phyloP scores from a whole-genome alignment of 192 early-diverging fungal species.

The Funneliformis geosporum region DNA sequence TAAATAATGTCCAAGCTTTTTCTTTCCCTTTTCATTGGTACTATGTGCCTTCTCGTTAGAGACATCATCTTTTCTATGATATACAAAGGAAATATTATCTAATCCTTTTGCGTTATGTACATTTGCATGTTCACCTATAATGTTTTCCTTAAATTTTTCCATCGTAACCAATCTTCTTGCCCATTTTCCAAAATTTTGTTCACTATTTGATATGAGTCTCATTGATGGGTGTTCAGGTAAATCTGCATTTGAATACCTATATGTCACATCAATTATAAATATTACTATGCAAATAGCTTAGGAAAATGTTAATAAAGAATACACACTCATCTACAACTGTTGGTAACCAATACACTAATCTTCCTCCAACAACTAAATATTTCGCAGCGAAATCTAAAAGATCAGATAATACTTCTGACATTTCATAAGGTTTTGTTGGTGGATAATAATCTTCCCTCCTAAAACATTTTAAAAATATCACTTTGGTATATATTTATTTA shows the following conservation, averaged over 20 bases:
- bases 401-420: slow-evolving; percentile 86
- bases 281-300: background rate
- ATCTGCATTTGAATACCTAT: slow-evolving; percentile 67
- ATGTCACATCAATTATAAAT: background rate
- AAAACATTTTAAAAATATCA: background rate
- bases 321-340: slow-evolving; percentile 81
- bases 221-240: slow-evolving; percentile 83
- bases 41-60: slow-evolving; percentile 9
- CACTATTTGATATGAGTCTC: slow-evolving; percentile 83
- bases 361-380: slow-evolving; percentile 74
- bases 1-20: slow-evolving; percentile 42
- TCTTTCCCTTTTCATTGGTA: slow-evolving; percentile 16
- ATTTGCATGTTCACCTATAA: slow-evolving; percentile 13
- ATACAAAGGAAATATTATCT: background rate
- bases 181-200: slow-evolving; percentile 96
- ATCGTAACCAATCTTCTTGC: slow-evolving; percentile 89
- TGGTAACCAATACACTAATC: slow-evolving; percentile 96
- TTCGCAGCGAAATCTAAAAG: slow-evolving; percentile 81
- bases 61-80: slow-evolving; percentile 25
- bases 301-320: background rate
- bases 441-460: slow-evolving; percentile 74
- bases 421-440: slow-evolving; percentile 92
- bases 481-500: too few relatives aligned
- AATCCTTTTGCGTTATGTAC: slow-evolving; percentile 12
- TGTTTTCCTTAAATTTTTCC: slow-evolving; percentile 71